Evolutionary conservation across 2,329 filamentous ascomycete species (phyloP).

Genomic region (Cytospora paraplurivora): DNA sequence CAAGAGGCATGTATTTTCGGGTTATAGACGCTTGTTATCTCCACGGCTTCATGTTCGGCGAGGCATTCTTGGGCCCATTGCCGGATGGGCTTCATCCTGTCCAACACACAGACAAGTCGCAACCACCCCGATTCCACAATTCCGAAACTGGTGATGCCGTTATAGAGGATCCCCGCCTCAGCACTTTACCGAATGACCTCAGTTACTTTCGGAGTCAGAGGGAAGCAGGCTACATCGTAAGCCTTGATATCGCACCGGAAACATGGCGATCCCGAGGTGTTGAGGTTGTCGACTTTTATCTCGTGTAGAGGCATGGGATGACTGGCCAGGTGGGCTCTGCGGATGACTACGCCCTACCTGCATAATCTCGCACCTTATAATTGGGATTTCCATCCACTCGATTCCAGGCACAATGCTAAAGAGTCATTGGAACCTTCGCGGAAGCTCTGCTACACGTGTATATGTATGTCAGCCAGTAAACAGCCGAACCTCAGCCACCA

Average conservation of each 20-base stretch:
- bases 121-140: neutral
- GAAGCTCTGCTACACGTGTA: no score
- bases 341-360: no score
- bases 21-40: neutral
- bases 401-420: no score
- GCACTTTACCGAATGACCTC: neutral
- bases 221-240: neutral
- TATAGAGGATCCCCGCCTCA: neutral
- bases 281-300: neutral
- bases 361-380: no score
- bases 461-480: no score
- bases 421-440: no score
- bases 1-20: neutral
- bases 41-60: neutral
- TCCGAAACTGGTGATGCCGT: neutral
- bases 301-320: neutral
- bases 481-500: no score
- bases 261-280: neutral
- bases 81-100: neutral
- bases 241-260: neutral
- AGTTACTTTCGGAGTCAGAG: neutral
- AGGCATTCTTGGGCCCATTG: neutral
- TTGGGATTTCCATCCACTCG: no score
- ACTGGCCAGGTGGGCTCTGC: neutral
- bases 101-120: accelerated